Conservation (phyloP, 1,284 basidiomycete species). For the Ganoderma resinaceum region DNA sequence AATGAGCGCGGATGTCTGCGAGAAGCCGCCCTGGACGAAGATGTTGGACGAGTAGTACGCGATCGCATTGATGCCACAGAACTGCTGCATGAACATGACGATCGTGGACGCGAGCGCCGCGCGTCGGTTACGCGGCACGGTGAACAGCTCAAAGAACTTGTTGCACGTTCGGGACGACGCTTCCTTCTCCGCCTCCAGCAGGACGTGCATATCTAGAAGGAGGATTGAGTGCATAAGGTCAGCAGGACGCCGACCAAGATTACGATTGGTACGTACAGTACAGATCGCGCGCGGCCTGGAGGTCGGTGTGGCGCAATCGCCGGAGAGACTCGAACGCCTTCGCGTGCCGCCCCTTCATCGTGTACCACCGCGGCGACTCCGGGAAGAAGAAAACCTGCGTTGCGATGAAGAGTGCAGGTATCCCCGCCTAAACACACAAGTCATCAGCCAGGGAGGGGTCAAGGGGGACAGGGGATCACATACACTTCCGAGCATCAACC, state of each 20-base stretch:
- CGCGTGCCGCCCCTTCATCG: conserved; percentile 69
- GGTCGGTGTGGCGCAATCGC: conserved; percentile 66
- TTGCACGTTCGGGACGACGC: conserved; percentile 53
- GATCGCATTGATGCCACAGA: conserved; percentile 73
- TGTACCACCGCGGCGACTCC: conserved; percentile 77
- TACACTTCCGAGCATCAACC: conserved; percentile 68
- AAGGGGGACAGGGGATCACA: conserved; percentile 19
- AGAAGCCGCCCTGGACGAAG: conserved; percentile 62
- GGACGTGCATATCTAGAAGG: conserved; percentile 61
- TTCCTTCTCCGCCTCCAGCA: conserved; percentile 69
- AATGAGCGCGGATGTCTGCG: conserved; percentile 54
- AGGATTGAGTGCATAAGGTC: background rate
- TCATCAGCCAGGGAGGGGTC: background rate
- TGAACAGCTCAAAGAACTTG: conserved; percentile 72
- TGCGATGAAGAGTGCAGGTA: conserved; percentile 68
- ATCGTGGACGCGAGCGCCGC: conserved; percentile 73
- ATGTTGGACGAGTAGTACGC: conserved; percentile 70
- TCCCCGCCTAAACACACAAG: conserved; percentile 50
- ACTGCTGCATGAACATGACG: conserved; percentile 78
- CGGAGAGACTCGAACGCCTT: conserved; percentile 71
- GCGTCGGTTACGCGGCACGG: conserved; percentile 75
- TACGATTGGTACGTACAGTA: conserved; percentile 45
- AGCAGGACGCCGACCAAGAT: background rate
- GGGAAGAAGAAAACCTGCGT: conserved; percentile 62
- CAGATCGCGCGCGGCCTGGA: conserved; percentile 82